Base-by-base conservation (phyloP, 768 basidiomycete genomes). In the Pleurotus platypus region DNA sequence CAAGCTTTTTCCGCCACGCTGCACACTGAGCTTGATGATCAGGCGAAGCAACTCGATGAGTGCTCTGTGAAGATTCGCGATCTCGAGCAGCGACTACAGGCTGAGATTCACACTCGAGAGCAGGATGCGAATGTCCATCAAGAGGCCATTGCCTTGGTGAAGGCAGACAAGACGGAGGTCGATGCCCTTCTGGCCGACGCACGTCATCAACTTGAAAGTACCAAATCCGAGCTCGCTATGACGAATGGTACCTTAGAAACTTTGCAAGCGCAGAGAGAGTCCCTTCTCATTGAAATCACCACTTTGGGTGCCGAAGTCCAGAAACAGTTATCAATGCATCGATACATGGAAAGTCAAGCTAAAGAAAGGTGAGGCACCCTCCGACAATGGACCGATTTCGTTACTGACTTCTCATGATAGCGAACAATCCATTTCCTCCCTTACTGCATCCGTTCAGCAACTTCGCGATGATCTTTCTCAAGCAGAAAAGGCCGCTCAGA, bases 261-360 rank as follows among this genome's bases (percentile, higher is more conserved):
- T 3, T 55, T 77, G 16, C 78, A 80, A 58, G 74, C 78, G 46
- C 86, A 89, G 69, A 84, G 78, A 60, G 69, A 66, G 0, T 51
- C 66, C 8, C 68, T 87, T 13, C 83, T 89, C 58, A 74, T 77
- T 48, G 75, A 85, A 61, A 76, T 78, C 46, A 89, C 86, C 0
- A 69, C 72, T 12, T 70, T 89, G 24, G 81, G 82, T 58, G 85
- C 88, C 2, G 86, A 90, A 63, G 67, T 82, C 11, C 87, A 90
- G 67, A 81, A 84, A 38, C 77, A 75, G 7, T 72, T 80, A 46
- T 89, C 89, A 5, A 69, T 87, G 56, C 75, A 74, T 39, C 80
- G 85, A 57, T 83, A 80, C 68, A 65, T 87, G 51, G 87, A 92
- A 68, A 78, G 75, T 62, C 83, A 88, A 64, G 66, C 80, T 40